Evolutionary conservation across 2,329 filamentous ascomycete genomes (phyloP).

Genomic region (Thelonectria discophora): DNA sequence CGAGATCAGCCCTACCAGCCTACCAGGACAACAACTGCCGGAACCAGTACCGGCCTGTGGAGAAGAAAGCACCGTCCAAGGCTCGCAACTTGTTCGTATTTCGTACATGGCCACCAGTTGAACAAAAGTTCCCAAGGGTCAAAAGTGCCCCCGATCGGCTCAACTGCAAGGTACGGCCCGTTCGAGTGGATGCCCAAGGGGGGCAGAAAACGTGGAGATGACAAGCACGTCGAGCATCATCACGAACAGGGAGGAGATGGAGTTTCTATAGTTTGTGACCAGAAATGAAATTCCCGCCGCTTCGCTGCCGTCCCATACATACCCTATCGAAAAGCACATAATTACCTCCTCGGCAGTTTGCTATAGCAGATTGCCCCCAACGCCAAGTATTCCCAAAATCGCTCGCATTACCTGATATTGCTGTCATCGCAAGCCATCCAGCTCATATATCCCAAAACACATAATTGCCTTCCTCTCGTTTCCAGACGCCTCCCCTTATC

Average conservation of each 20-base stretch:
- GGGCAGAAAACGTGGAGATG: no score
- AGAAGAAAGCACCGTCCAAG: background rate
- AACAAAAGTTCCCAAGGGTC: no score
- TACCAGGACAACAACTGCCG: background rate
- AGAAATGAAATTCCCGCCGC: no score
- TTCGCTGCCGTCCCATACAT: no score
- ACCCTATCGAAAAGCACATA: background rate
- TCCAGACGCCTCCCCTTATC: background rate
- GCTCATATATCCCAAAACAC: background rate
- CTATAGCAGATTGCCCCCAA: slow-evolving; percentile 5
- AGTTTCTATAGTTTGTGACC: no score
- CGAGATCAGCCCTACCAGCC: background rate
- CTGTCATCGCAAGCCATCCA: no score
- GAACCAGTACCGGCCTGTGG: background rate
- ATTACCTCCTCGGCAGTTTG: background rate
- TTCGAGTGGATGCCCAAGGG: background rate
- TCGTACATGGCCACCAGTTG: no score
- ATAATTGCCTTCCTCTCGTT: background rate
- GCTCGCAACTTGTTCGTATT: background rate
- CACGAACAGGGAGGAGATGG: no score
- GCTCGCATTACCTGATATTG: background rate
- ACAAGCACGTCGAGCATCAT: background rate
- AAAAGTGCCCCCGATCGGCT: background rate
- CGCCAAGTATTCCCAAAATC: slow-evolving; percentile 5
- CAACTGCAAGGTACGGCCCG: slow-evolving; percentile 14